phyloP scores from a whole-genome alignment of 495 filamentous ascomycete genomes.

The Bathelium albidoporum region DNA sequence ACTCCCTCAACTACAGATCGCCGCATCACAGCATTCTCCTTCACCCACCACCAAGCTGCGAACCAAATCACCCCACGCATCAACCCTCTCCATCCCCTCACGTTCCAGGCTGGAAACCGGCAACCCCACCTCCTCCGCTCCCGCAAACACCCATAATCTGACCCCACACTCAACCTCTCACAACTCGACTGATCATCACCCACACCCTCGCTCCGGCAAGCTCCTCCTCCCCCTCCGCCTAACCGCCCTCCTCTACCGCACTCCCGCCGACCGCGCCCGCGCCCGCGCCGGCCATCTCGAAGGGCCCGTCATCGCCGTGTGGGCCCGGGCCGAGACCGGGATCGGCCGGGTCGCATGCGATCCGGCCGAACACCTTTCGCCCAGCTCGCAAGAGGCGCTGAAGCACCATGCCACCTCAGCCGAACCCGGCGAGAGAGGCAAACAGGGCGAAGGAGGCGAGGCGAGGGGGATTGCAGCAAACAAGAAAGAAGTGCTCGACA shows the following conservation, averaged over 20 bases:
- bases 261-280: constrained; percentile 54
- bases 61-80: neutral
- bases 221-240: constrained; percentile 44
- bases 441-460: neutral
- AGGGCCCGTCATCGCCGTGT: constrained; percentile 53
- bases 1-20: constrained; percentile 22
- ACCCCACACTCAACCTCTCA: neutral
- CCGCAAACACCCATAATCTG: neutral
- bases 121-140: neutral
- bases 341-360: constrained; percentile 31
- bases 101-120: neutral
- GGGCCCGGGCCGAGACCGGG: constrained; percentile 49
- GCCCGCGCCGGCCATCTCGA: constrained; percentile 65
- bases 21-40: neutral
- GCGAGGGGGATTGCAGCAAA: neutral
- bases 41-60: neutral
- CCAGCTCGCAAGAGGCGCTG: constrained; percentile 7
- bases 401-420: constrained; percentile 15
- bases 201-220: constrained; percentile 21
- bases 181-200: neutral
- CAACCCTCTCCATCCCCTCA: neutral
- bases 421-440: constrained; percentile 25
- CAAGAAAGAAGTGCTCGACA: constrained; percentile 38
- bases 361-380: neutral
- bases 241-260: constrained; percentile 52